Evolutionary conservation across 2,329 filamentous ascomycete genomes (phyloP).

Genomic region (Zalaria sp.): DNA sequence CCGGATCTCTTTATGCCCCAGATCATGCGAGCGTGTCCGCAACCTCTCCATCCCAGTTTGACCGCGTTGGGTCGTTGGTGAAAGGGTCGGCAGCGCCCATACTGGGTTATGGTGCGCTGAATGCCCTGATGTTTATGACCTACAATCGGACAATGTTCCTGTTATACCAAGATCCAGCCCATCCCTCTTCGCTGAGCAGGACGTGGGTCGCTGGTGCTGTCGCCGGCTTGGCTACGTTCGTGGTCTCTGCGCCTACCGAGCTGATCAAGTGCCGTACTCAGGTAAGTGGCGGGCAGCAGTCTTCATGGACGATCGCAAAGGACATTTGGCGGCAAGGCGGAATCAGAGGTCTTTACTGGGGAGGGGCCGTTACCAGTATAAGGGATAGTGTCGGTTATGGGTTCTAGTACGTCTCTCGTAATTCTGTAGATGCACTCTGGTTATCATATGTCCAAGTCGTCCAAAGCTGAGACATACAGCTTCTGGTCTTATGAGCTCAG

Average conservation of each 20-base stretch:
- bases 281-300: conserved; percentile 29
- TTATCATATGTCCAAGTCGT: too few species aligned
- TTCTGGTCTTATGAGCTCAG: conserved; percentile 84
- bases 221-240: conserved; percentile 73
- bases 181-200: conserved; percentile 22
- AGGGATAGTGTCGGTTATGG: conserved; percentile 89
- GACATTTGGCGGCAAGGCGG: conserved; percentile 25
- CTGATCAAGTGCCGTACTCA: conserved; percentile 83
- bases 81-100: conserved; percentile 71
- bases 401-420: conserved; percentile 52
- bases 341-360: conserved; percentile 61
- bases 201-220: conserved; percentile 69
- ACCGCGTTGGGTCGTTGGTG: conserved; percentile 13
- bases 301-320: conserved; percentile 14
- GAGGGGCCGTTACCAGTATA: conserved; percentile 66
- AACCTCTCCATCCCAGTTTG: conserved; percentile 1
- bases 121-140: conserved; percentile 76
- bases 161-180: conserved; percentile 24
- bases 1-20: conserved; percentile 27
- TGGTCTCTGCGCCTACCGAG: conserved; percentile 78
- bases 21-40: conserved; percentile 6
- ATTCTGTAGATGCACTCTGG: not conserved
- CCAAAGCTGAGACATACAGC: conserved; percentile 20
- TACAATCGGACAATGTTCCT: conserved; percentile 72
- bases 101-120: conserved; percentile 78